phyloP scores from a whole-genome alignment of 306 rosid genomes.

The Citrullus colocynthis region DNA sequence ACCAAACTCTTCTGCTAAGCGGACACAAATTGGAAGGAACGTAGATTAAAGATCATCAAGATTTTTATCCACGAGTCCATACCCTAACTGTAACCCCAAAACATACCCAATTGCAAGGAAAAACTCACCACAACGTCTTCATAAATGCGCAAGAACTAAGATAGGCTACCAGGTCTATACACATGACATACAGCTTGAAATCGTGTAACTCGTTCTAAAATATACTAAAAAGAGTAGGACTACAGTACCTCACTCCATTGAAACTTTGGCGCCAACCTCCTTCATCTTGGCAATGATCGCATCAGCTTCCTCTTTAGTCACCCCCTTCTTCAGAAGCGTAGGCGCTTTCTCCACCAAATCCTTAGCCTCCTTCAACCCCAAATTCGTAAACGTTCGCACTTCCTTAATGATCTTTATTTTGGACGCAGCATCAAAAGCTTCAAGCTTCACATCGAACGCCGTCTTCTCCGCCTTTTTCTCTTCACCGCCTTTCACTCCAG shows the following conservation, averaged over 20 bases:
- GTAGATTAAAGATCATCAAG: neutral
- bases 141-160: neutral
- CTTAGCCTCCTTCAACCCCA: slow-evolving; percentile 97
- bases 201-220: neutral
- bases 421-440: slow-evolving; percentile 58
- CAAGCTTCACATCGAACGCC: slow-evolving; percentile 77
- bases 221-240: neutral
- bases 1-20: neutral
- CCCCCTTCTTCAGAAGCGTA: slow-evolving; percentile 77
- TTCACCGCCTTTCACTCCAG: slow-evolving; percentile 25
- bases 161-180: neutral
- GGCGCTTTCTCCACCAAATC: slow-evolving; percentile 93
- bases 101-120: neutral
- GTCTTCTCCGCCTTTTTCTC: slow-evolving; percentile 68
- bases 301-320: slow-evolving; percentile 81
- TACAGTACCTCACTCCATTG: slow-evolving; percentile 66
- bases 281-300: slow-evolving; percentile 70
- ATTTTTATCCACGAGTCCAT: neutral
- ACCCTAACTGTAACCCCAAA: neutral
- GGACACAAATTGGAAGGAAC: neutral
- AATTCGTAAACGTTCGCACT: slow-evolving; percentile 71
- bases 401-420: slow-evolving; percentile 90
- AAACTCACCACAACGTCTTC: too few relatives aligned
- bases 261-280: slow-evolving; percentile 75
- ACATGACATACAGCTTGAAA: neutral